phyloP scores from a whole-genome alignment of 1,284 basidiomycete species.

The Ceratobasidium sp. region DNA sequence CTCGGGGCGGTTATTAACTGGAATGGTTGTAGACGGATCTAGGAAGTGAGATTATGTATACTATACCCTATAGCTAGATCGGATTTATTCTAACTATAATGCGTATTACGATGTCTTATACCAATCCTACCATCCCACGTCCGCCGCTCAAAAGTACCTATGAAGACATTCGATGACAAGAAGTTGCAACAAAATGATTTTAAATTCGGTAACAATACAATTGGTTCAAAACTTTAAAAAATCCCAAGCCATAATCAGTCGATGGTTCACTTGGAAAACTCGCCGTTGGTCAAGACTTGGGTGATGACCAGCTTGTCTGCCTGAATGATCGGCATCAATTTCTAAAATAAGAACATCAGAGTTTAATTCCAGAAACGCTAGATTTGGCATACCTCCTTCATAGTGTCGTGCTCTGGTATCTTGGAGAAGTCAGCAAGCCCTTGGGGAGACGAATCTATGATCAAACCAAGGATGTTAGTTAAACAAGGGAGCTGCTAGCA shows the following conservation, averaged over 20 bases:
- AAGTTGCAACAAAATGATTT: background rate
- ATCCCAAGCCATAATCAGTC: background rate
- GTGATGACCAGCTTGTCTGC: conserved; percentile 43
- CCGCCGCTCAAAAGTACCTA: too few species aligned
- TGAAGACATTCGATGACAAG: too few species aligned
- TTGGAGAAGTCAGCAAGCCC: conserved; percentile 36
- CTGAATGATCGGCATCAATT: conserved; percentile 43
- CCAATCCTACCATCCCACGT: background rate
- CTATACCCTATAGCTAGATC: background rate
- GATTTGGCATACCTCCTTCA: conserved; percentile 36
- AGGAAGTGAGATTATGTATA: conserved; percentile 20
- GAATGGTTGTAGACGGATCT: conserved; percentile 8
- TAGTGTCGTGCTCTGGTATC: conserved; percentile 38
- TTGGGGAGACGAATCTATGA: conserved; percentile 34
- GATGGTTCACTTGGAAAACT: conserved; percentile 36
- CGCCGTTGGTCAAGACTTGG: conserved; percentile 40
- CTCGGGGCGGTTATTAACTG: background rate
- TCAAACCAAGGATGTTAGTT: background rate
- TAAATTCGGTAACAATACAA: background rate
- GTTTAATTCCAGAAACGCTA: background rate
- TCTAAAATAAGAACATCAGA: conserved; percentile 15
- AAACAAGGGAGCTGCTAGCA: background rate
- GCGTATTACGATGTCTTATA: background rate
- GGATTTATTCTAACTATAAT: background rate
- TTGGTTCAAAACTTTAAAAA: background rate